Base-by-base conservation (phyloP, 495 filamentous ascomycete genomes). In the Trichocladium antarcticum region DNA sequence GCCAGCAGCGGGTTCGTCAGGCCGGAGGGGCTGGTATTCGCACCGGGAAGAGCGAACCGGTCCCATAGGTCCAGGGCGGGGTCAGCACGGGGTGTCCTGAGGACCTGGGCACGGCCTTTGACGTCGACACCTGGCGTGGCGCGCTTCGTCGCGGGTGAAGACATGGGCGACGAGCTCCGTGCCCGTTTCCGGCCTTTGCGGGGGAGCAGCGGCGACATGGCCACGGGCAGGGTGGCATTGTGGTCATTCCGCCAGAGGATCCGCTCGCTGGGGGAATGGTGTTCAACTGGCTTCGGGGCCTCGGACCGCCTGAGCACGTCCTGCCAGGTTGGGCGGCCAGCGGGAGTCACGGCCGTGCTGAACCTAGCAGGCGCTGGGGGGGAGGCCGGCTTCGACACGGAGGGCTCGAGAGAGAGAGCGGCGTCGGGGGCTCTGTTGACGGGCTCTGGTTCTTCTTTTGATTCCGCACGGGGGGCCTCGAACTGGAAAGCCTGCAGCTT, bases 21-120 rank as follows among this genome's bases (percentile, higher is more conserved):
- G 19, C 65, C 70, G 24, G 61, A 61, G 2, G 67, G 64, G 17
- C 57, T 67, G 37, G 56, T 49, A 0, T 58, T 57, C 31, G 55
- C 53, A 51, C 62, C 68, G 19, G 56, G 51, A 7, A 68, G 45
- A 28, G 74, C 77, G 59, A 86, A 93, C 16, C 84, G 80, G 54
- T 82, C 86, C 89, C 87, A 94, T n/a, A 95, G 66, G 44, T 95
- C 89, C 28, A 79, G 66, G 0, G 84, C 84, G 21, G 90, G 83
- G 63, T 98, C 92, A 37, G 81, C 78, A 49, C 85, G 81, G 20
- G 87, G 86, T 0, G 88, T 89, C 44, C 75, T 81, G 31, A 84
- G 68, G 1, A 74, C 65, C n/a, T 71, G 62, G 32, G 77, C 73
- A 17, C 82, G 58, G 28, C 69, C 70, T 48, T 78, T 72, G 35